Conservation (phyloP, 2,329 filamentous ascomycete species). For the Beauveria pseudobassiana region DNA sequence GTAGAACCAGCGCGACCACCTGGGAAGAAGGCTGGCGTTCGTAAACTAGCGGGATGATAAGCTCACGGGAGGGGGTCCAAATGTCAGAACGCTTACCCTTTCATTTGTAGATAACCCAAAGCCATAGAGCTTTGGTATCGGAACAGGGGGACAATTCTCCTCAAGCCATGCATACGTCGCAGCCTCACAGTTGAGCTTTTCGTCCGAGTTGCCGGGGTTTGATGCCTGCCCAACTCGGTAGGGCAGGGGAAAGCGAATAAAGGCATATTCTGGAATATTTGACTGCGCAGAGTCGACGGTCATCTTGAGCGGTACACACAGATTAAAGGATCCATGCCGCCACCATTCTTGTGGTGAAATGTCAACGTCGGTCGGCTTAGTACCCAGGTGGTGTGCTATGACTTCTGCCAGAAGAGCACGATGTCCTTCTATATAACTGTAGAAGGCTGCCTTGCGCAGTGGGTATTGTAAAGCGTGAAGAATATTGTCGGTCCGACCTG, state of each 20-base stretch:
- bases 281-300: background rate
- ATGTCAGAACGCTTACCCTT: background rate
- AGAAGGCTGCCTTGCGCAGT: slow-evolving; percentile 11
- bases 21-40: too few relatives aligned
- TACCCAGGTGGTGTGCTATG: background rate
- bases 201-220: slow-evolving; percentile 29
- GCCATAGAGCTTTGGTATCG: slow-evolving; percentile 22
- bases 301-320: slow-evolving; percentile 23
- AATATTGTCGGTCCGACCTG: slow-evolving; percentile 7
- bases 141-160: slow-evolving; percentile 28
- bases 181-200: slow-evolving; percentile 26
- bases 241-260: slow-evolving; percentile 25
- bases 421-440: slow-evolving; percentile 10
- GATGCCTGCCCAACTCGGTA: slow-evolving; percentile 29
- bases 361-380: background rate
- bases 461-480: slow-evolving; percentile 13
- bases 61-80: too few relatives aligned
- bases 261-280: background rate
- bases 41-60: too few relatives aligned
- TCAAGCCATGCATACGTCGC: slow-evolving; percentile 24
- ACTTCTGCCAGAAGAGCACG: background rate
- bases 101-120: slow-evolving; percentile 12
- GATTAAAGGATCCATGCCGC: slow-evolving; percentile 27
- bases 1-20: too few relatives aligned
- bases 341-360: slow-evolving; percentile 14